phyloP scores from a whole-genome alignment of 75 land plant genomes.

The Selaginella moellendorffii region DNA sequence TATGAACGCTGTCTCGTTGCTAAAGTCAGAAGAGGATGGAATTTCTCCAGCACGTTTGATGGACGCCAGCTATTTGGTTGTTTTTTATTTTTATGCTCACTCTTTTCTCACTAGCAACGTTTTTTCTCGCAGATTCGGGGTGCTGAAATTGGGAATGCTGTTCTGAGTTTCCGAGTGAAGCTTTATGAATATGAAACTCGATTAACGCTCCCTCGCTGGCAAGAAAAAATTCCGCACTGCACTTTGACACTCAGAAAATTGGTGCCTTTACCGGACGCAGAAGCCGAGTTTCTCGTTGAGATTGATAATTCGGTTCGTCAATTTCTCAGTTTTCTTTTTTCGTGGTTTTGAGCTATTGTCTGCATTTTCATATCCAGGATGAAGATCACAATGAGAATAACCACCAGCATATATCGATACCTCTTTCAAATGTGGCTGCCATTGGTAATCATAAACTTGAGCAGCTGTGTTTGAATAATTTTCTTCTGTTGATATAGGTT shows the following conservation, averaged over 20 bases:
- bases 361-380: too few relatives aligned
- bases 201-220: conserved; percentile 23
- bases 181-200: conserved; percentile 21
- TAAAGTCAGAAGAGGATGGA: conserved; percentile 12
- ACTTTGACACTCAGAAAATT: neutral
- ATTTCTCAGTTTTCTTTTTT: neutral
- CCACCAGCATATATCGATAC: conserved; percentile 3
- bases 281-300: conserved; percentile 13
- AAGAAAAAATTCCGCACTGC: conserved; percentile 24
- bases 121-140: conserved; percentile 20
- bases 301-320: conserved; percentile 11
- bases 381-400: conserved; percentile 7
- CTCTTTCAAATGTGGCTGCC: conserved; percentile 17
- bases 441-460: conserved; percentile 20
- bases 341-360: too few relatives aligned
- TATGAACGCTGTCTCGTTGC: conserved; percentile 25
- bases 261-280: neutral
- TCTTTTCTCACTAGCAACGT: too few relatives aligned
- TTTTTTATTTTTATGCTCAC: too few relatives aligned
- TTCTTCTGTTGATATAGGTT: conserved; percentile 9
- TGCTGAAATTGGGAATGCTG: conserved; percentile 13
- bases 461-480: too few relatives aligned
- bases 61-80: conserved; percentile 23
- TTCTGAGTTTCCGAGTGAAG: conserved; percentile 10
- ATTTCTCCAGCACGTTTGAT: conserved; percentile 23